Percentiles rank a stretch among this genome's conserved stretches.
phyloP scores from a whole-genome alignment of 345 rosid species.

The Brassica carinata region DNA sequence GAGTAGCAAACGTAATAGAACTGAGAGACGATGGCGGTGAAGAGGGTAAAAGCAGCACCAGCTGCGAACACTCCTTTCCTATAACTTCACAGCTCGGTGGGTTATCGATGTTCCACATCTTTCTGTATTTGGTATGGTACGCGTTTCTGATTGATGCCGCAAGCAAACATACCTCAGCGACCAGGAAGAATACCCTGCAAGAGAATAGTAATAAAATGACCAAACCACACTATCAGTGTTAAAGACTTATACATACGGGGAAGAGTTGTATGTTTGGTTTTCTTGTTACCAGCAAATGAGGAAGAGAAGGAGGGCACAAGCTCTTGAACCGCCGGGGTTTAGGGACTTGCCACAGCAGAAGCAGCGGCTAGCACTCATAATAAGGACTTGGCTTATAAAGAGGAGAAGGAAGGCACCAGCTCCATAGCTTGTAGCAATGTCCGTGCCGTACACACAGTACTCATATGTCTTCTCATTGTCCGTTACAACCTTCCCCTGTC shows the following conservation, averaged over 20 bases:
- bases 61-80: constrained; percentile 93
- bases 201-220: not conserved
- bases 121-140: constrained; percentile 69
- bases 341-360: constrained; percentile 91
- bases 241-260: not conserved
- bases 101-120: constrained; percentile 52
- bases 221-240: not conserved
- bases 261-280: not conserved
- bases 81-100: constrained; percentile 74
- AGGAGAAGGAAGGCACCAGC: constrained; percentile 85
- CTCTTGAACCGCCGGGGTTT: constrained; percentile 84
- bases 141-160: constrained; percentile 90
- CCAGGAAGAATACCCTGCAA: constrained; percentile 74
- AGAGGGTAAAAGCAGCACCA: constrained; percentile 88
- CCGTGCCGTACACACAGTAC: constrained; percentile 80
- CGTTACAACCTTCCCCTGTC: constrained; percentile 58
- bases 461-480: constrained; percentile 55
- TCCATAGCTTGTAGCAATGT: constrained; percentile 83
- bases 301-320: constrained; percentile 82
- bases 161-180: constrained; percentile 84
- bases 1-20: constrained; percentile 75
- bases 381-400: constrained; percentile 63
- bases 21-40: constrained; percentile 69
- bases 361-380: constrained; percentile 87
- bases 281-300: constrained; percentile 78